A percentile compares a stretch with the other conserved stretches of the same genome.
These are phyloP conservation scores for Alternaria sp. DNA, from an alignment of 2,329 filamentous ascomycete genomes.

Conservation along the genomic window DNA sequence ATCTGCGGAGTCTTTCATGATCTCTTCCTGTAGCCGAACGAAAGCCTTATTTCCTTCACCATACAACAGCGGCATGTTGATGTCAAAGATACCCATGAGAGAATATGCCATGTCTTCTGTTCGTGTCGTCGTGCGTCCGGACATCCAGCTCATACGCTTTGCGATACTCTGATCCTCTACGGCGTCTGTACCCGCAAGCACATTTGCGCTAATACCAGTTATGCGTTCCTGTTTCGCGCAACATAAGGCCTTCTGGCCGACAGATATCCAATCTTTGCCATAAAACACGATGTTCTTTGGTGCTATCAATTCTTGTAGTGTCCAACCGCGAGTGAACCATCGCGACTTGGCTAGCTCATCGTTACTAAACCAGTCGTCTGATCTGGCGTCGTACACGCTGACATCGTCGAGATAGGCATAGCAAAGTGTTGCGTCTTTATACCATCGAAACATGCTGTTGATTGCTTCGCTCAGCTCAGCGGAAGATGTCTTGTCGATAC, in stretches of 20 bases:
- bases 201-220: background rate
- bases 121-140: background rate
- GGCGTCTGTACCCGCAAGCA: background rate
- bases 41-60: conserved; percentile 41
- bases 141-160: conserved; percentile 7
- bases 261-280: background rate
- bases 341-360: background rate
- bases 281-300: background rate
- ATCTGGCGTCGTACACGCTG: background rate
- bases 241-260: too few relatives aligned
- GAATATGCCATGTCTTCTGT: background rate
- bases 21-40: conserved; percentile 30
- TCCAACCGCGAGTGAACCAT: conserved; percentile 6
- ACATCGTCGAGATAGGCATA: conserved; percentile 2
- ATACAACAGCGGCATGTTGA: conserved; percentile 42
- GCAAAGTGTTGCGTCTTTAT: background rate
- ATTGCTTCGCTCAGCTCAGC: conserved; percentile 14
- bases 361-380: background rate
- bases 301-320: conserved; percentile 2
- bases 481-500: conserved; percentile 14
- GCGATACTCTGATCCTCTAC: background rate
- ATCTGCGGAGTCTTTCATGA: conserved; percentile 23
- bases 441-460: conserved; percentile 12
- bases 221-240: background rate
- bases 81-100: conserved; percentile 2